Percentiles rank a stretch among this genome's conserved stretches.
phyloP scores from a whole-genome alignment of 768 basidiomycete species.

The Russula sp. region DNA sequence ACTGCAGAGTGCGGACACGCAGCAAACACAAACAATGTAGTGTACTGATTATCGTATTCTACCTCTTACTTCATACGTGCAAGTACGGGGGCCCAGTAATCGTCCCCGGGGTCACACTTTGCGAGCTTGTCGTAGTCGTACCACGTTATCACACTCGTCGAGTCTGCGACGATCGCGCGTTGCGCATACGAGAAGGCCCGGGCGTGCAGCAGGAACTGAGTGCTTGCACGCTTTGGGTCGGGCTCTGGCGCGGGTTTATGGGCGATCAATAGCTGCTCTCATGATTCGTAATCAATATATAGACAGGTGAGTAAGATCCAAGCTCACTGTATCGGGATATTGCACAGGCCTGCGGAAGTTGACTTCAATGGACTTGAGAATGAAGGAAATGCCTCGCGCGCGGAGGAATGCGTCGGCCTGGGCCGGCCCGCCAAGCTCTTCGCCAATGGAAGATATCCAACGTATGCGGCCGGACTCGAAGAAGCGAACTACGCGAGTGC shows the following conservation, averaged over 20 bases:
- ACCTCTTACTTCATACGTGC: conserved; percentile 21
- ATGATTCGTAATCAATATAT: neutral
- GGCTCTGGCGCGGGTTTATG: conserved; percentile 40
- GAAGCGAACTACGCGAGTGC: conserved; percentile 43
- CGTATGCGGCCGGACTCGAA: conserved; percentile 67
- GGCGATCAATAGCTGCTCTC: conserved; percentile 51
- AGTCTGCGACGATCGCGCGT: conserved; percentile 53
- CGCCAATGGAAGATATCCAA: conserved; percentile 54
- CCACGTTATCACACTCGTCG: conserved; percentile 64
- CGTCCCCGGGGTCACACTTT: conserved; percentile 57
- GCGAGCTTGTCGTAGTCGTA: conserved; percentile 64
- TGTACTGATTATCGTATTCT: neutral
- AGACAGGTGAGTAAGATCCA: neutral
- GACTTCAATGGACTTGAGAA: conserved; percentile 62
- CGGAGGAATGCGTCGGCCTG: conserved; percentile 51
- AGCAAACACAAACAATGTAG: neutral
- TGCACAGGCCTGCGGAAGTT: conserved; percentile 65
- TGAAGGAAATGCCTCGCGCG: conserved; percentile 61
- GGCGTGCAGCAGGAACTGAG: conserved; percentile 44
- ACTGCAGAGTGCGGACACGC: too few species aligned
- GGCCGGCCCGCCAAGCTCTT: conserved; percentile 50
- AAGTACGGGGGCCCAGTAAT: conserved; percentile 32
- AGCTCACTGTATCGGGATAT: conserved; percentile 61
- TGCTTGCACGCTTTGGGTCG: conserved; percentile 21
- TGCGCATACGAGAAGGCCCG: conserved; percentile 61